These are phyloP conservation scores for Pleoardoris graminearum DNA, from an alignment of 2,329 filamentous ascomycete genomes.

Conservation along the genomic window DNA sequence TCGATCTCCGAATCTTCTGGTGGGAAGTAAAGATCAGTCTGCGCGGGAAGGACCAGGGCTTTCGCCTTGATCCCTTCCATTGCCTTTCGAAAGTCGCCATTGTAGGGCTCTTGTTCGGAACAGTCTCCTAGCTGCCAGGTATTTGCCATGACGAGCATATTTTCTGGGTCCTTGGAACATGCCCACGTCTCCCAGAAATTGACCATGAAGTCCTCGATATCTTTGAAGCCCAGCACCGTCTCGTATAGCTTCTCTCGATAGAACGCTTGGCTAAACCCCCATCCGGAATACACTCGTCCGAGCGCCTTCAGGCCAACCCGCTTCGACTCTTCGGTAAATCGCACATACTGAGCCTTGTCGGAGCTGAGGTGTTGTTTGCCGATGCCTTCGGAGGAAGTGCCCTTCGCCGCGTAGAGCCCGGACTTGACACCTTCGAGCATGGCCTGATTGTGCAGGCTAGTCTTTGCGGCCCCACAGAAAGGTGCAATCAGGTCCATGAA, in stretches of 20 bases:
- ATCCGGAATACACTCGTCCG: constrained; percentile 75
- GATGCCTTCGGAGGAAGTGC: constrained; percentile 56
- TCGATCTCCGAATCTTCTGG: constrained; percentile 79
- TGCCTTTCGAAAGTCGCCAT: constrained; percentile 63
- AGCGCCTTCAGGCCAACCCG: constrained; percentile 69
- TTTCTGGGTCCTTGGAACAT: constrained; percentile 73
- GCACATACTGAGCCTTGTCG: constrained; percentile 44
- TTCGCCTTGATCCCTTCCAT: constrained; percentile 72
- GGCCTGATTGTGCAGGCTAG: constrained; percentile 68
- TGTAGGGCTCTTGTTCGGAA: constrained; percentile 69
- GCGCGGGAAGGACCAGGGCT: constrained; percentile 68
- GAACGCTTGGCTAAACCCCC: constrained; percentile 79
- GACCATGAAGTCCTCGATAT: constrained; percentile 73
- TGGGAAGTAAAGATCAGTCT: constrained; percentile 82
- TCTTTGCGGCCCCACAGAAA: constrained; percentile 68
- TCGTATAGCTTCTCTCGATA: constrained; percentile 74
- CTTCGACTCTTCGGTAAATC: constrained; percentile 59
- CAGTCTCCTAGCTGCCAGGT: constrained; percentile 76
- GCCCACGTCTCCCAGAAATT: constrained; percentile 79
- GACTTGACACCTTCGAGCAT: constrained; percentile 68
- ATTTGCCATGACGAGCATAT: constrained; percentile 72
- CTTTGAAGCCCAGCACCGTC: constrained; percentile 64
- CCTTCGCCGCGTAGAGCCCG: constrained; percentile 62
- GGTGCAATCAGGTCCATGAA: constrained; percentile 68
- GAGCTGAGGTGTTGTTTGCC: constrained; percentile 29